Base-by-base conservation (phyloP, 1,139 yeast genomes). In the Debaryomycetaceae sp. region DNA sequence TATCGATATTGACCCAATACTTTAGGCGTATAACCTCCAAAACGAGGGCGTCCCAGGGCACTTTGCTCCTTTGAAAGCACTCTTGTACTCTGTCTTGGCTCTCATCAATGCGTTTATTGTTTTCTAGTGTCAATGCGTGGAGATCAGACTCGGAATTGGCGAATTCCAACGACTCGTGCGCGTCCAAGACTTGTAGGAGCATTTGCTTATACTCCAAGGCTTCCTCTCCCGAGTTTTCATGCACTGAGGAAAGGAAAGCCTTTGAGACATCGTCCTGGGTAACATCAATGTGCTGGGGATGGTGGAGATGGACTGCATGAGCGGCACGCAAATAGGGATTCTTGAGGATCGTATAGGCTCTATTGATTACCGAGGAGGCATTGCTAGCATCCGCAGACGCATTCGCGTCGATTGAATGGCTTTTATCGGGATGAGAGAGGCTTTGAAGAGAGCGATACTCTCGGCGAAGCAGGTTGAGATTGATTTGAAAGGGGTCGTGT, bases 1-100 rank as follows among this genome's bases (percentile, higher is more conserved):
- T 68, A 29, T 73, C 73, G 25, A 87, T 74, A 46, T 82, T 86
- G 28, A 67, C 68, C 94, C 95, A 87, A 48, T 86, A 90, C 47
- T 82, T 82, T 37, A 90, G 55, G 38, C 71, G 68, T 18, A 85
- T 72, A 1, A 93, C 79, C 35, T 76, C 75, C 35, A 68, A 54
- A 34, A 79, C 72, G 16, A 92, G 78, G 2, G 49, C 46, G 15
- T 72, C 68, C 63, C 77, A 68, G 31, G 73, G 60, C 2, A 50
- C 35, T 15, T 68, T 73, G 32, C 37, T 24, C 3, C 65, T 45
- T 10, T 42, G 33, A 16, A 62, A 35, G n/a, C 57, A 35, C 10
- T 34, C 16, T 11, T 59, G 55, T 19, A 69, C 51, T 4, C 32
- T 34, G 3, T 41, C 38, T 41, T 59, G 73, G 13, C 64, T 48